phyloP scores from a whole-genome alignment of 2,329 filamentous ascomycete species.

The Talaromyces piceae region DNA sequence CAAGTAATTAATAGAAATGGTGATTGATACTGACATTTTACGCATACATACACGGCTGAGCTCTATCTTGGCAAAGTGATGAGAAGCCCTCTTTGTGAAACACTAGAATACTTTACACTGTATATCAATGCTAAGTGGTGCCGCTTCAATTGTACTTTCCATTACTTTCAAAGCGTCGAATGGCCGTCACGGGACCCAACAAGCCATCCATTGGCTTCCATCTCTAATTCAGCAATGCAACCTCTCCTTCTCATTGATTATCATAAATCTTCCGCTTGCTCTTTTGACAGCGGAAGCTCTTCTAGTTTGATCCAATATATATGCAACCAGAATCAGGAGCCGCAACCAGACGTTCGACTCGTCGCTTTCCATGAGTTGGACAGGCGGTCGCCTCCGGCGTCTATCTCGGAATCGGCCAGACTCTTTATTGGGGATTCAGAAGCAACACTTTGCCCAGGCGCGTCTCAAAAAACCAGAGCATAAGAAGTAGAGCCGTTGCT shows the following conservation, averaged over 20 bases:
- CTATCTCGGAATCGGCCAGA: constrained; percentile 27
- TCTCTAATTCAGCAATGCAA: background rate
- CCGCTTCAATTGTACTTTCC: background rate
- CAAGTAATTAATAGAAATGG: too few relatives aligned
- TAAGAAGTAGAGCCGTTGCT: constrained; percentile 6
- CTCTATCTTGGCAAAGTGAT: too few relatives aligned
- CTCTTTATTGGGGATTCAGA: constrained; percentile 21
- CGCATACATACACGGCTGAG: too few relatives aligned
- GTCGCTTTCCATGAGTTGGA: constrained; percentile 36
- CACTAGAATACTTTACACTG: too few relatives aligned
- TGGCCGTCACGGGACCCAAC: background rate
- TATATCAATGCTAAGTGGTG: background rate
- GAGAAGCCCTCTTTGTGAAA: background rate
- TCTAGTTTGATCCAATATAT: too few relatives aligned
- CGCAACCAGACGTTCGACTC: too few relatives aligned
- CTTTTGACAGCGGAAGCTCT: too few relatives aligned
- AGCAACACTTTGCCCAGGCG: constrained; percentile 28
- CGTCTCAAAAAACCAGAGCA: constrained; percentile 14
- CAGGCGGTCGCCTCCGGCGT: constrained; percentile 35
- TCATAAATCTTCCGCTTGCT: background rate
- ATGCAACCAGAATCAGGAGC: too few relatives aligned
- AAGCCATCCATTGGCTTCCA: background rate
- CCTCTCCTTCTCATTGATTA: too few relatives aligned
- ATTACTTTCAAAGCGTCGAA: too few relatives aligned
- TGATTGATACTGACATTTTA: too few relatives aligned